A percentile compares a stretch with the other conserved stretches of the same genome.
phyloP scores from a whole-genome alignment of 129 eudicot species.

The Lactuca sativa region DNA sequence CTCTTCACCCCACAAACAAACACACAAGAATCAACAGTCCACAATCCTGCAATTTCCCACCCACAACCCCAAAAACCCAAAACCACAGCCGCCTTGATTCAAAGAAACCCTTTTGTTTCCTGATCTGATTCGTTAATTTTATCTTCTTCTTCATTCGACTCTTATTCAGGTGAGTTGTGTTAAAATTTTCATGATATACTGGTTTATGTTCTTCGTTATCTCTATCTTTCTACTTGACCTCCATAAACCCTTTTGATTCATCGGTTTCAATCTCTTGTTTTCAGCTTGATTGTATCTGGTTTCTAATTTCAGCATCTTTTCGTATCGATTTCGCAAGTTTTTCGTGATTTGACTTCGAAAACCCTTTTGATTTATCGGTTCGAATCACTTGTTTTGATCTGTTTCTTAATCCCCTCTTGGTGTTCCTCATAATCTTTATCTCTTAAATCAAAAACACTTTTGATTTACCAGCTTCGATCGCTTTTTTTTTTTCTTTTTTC shows the following conservation, averaged over 20 bases:
- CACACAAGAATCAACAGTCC: slow-evolving; percentile 6
- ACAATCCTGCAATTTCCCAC: background rate
- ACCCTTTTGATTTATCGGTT: slow-evolving; percentile 12
- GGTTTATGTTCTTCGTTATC: background rate
- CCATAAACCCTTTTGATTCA: background rate
- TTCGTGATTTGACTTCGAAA: background rate
- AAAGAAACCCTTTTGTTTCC: slow-evolving; percentile 4
- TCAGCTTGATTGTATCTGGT: background rate
- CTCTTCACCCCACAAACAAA: slow-evolving; percentile 6
- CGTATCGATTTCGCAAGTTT: background rate
- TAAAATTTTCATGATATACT: background rate
- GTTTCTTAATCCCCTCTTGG: background rate
- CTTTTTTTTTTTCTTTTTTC: background rate
- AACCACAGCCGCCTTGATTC: slow-evolving; percentile 22
- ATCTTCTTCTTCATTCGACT: background rate
- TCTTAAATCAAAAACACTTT: background rate
- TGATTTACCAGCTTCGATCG: background rate
- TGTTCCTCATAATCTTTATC: background rate
- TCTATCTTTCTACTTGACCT: background rate
- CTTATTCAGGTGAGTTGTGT: background rate
- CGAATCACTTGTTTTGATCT: background rate
- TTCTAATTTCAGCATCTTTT: background rate
- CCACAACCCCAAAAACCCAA: background rate
- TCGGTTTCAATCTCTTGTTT: background rate
- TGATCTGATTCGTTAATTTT: background rate